These are phyloP conservation scores for Balakata baccata DNA, from an alignment of 345 rosid genomes.

Conservation along the genomic window DNA sequence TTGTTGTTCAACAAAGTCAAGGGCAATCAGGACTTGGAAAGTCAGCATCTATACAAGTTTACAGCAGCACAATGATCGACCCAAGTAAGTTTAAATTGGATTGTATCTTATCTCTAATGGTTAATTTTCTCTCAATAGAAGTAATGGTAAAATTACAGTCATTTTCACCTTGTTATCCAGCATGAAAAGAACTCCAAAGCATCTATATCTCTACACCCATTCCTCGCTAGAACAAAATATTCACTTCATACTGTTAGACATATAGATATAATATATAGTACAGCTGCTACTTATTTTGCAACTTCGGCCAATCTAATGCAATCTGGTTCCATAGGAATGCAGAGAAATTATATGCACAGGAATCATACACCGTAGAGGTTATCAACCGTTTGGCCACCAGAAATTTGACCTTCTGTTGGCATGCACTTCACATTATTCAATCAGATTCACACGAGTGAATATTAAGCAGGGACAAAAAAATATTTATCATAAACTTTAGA, in stretches of 20 bases:
- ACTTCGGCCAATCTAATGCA: neutral
- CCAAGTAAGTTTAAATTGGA: constrained; percentile 35
- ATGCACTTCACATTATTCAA: neutral
- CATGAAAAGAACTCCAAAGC: neutral
- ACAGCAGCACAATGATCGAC: constrained; percentile 42
- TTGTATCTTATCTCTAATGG: neutral
- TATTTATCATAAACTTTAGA: neutral
- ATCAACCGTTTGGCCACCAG: neutral
- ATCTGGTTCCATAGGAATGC: neutral
- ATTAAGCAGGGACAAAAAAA: neutral
- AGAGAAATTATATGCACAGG: neutral
- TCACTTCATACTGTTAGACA: neutral
- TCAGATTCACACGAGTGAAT: neutral
- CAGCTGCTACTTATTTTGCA: neutral
- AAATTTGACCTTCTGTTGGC: neutral
- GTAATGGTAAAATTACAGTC: neutral
- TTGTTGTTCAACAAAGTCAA: constrained; percentile 31
- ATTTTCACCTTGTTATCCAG: neutral
- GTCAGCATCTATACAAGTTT: constrained; percentile 42
- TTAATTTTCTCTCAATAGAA: neutral
- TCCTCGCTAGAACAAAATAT: neutral
- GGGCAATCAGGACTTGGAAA: constrained; percentile 51
- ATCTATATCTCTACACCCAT: neutral
- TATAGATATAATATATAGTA: neutral
- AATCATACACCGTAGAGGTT: neutral